These are phyloP conservation scores for Ceratocystis colombiana DNA, from an alignment of 2,329 filamentous ascomycete genomes.

Conservation along the genomic window DNA sequence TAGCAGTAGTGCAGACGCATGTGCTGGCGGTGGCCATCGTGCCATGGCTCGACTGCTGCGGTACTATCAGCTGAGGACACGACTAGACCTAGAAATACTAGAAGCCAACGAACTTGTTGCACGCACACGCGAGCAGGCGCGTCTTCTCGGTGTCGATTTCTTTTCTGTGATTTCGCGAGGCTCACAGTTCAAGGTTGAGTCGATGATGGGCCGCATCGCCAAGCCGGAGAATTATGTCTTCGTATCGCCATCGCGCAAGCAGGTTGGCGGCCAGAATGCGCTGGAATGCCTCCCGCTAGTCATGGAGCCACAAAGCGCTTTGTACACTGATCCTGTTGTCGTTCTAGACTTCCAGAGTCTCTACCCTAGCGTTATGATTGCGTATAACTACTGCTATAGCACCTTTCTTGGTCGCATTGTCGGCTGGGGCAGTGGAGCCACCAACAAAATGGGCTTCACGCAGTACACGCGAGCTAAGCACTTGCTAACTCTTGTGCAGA, in stretches of 20 bases:
- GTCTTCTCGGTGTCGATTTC: constrained; percentile 88
- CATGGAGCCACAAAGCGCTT: constrained; percentile 93
- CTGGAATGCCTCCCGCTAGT: constrained; percentile 89
- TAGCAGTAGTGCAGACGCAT: neutral
- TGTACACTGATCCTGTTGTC: constrained; percentile 80
- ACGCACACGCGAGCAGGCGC: constrained; percentile 86
- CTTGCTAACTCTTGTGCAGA: constrained; percentile 44
- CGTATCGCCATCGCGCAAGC: constrained; percentile 78
- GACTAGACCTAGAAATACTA: constrained; percentile 79
- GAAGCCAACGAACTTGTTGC: constrained; percentile 82
- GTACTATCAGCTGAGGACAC: constrained; percentile 66
- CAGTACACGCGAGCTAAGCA: constrained; percentile 62
- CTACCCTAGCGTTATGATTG: constrained; percentile 97
- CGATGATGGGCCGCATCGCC: constrained; percentile 95
- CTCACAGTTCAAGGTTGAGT: constrained; percentile 97
- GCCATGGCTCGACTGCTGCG: constrained; percentile 59
- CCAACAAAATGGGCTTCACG: constrained; percentile 60
- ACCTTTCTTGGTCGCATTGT: constrained; percentile 82
- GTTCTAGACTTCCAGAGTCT: constrained; percentile 94
- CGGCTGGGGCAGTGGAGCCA: constrained; percentile 64
- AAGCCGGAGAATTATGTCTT: constrained; percentile 93
- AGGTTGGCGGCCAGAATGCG: constrained; percentile 88
- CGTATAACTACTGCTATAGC: constrained; percentile 98
- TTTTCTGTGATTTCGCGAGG: constrained; percentile 91
- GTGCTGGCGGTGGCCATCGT: constrained; percentile 12